Base-by-base conservation (phyloP, 129 eudicot species). In the sunflower (Helianthus annuus) region DNA sequence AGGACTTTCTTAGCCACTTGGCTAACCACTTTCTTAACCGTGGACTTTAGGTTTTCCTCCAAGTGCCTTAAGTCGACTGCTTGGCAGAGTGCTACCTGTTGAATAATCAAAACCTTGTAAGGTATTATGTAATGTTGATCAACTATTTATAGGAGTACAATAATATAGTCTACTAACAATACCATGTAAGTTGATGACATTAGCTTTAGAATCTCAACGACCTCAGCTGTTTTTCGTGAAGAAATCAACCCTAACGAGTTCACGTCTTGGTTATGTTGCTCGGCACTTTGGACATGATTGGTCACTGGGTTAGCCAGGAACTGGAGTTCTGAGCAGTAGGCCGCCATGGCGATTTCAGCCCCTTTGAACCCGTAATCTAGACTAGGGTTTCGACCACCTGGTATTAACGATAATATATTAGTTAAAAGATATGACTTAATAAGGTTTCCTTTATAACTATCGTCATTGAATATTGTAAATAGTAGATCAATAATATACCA, bases 321-420 rank as follows among this genome's bases (percentile, higher is more conserved):
- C 16, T 88, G 95, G 7, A 88, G 90, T 66, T 88, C 95, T 2
- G 90, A 87, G 56, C 94, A 87, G 19, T 85, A 88, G 3, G 95
- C 64, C 8, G 95, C 95, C 95, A 88, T 88, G 0, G 90, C 95
- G 19, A 85, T 85, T 57, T 88, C 95, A 32, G 90, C 95, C 3
- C 89, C 94, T 69, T 87, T 87, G 73, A 87, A 87, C 6, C 93
- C 93, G 13, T 87, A 87, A 71, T 87, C 94, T 71, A 88, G 17
- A 79, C 95, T 88, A 7, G 95, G 95, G 46, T 88, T 77, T 7
- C 95, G 81, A 14, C 90, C 80, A 7, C 90, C 90, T 17, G 45
- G 6, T 40, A 40, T 40, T 40, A 40, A 40, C 6, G 45, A 6
- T 40, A 40, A 5, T 6, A 40, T 40, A 27, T 40, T 39, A 6